phyloP scores from a whole-genome alignment of 345 rosid species.

The Limnanthes douglasii region DNA sequence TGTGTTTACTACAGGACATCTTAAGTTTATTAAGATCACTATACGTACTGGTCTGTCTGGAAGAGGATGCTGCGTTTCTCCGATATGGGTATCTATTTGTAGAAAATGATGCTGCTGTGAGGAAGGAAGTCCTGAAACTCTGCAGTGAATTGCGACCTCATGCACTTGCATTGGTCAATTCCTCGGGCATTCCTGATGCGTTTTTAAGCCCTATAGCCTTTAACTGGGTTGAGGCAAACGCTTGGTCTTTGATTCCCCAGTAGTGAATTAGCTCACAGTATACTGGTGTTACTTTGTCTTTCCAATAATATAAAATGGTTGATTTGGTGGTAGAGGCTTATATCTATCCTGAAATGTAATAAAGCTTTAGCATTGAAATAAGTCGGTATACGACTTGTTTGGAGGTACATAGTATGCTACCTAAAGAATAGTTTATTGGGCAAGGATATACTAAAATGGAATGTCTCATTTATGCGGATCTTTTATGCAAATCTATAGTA shows the following conservation, averaged over 20 bases:
- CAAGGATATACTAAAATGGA: no score
- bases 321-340: no score
- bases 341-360: no score
- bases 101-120: slow-evolving; percentile 37
- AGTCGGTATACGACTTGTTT: no score
- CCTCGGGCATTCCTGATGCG: slow-evolving; percentile 69
- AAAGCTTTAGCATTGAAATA: no score
- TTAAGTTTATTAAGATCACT: slow-evolving; percentile 44
- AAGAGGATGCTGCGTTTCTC: slow-evolving; percentile 69
- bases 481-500: no score
- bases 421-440: no score
- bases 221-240: slow-evolving; percentile 77
- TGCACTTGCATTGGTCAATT: slow-evolving; percentile 56
- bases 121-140: slow-evolving; percentile 51
- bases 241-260: slow-evolving; percentile 45
- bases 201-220: slow-evolving; percentile 77
- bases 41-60: slow-evolving; percentile 50
- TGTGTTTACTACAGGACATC: slow-evolving; percentile 44
- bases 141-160: slow-evolving; percentile 76
- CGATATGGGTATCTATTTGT: slow-evolving; percentile 53
- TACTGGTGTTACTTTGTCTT: no score
- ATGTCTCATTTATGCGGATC: no score
- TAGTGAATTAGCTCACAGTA: no score
- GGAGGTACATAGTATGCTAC: no score
- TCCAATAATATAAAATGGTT: no score